phyloP scores from a whole-genome alignment of 495 filamentous ascomycete genomes.

The Cercophora newfieldiana region DNA sequence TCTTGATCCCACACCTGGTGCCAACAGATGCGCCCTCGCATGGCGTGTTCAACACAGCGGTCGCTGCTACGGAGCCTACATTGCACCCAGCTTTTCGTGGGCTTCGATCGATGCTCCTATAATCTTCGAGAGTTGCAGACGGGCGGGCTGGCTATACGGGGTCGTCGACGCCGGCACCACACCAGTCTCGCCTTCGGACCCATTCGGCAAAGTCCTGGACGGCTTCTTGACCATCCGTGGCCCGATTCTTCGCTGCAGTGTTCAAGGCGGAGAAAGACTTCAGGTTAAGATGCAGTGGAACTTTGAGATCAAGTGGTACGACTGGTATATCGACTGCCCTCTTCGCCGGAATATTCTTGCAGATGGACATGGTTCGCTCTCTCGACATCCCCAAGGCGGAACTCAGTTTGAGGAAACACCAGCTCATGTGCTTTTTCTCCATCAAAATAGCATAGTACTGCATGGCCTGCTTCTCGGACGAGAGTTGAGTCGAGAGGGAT shows the following conservation, averaged over 20 bases:
- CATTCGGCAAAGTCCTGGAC: background rate
- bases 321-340: background rate
- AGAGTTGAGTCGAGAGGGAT: background rate
- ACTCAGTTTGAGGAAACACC: background rate
- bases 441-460: background rate
- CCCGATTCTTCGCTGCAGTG: background rate
- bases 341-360: background rate
- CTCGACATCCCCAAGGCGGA: background rate
- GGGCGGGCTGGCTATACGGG: background rate
- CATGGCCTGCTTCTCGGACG: background rate
- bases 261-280: background rate
- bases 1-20: background rate
- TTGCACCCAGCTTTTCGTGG: slow-evolving; percentile 1
- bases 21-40: background rate
- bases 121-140: background rate
- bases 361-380: background rate
- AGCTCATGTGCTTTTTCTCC: background rate
- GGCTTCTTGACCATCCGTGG: background rate
- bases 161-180: background rate
- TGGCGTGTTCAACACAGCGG: background rate
- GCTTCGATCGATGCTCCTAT: background rate
- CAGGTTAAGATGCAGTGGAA: background rate
- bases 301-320: background rate
- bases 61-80: background rate
- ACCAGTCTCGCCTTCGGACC: background rate